Conservation (phyloP, 1,284 basidiomycete genomes). For the Ustilago loliicola region DNA sequence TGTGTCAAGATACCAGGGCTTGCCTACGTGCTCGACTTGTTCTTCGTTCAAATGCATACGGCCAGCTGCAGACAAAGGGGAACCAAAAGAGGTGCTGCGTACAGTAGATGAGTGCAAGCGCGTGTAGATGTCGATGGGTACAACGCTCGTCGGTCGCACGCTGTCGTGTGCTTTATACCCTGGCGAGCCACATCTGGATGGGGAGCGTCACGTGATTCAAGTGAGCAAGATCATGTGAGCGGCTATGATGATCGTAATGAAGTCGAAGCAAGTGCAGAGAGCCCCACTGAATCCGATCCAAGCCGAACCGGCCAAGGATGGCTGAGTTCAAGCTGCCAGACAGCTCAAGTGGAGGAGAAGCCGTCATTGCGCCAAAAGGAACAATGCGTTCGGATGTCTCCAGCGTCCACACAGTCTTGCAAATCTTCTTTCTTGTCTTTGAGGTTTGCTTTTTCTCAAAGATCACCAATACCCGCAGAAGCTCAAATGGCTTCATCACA, state of each 20-base stretch:
- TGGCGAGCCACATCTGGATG: too few species aligned
- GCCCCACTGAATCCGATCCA: background rate
- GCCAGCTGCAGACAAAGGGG: too few species aligned
- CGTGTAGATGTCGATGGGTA: too few species aligned
- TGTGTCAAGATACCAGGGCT: too few species aligned
- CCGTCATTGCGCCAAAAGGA: background rate
- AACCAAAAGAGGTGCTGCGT: too few species aligned
- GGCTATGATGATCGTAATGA: constrained; percentile 1
- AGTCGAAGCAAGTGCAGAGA: background rate
- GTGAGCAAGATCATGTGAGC: background rate
- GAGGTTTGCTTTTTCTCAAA: background rate
- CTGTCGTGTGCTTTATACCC: background rate
- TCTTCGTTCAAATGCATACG: too few species aligned
- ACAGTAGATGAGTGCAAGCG: too few species aligned
- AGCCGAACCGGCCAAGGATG: background rate
- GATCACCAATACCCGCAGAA: background rate
- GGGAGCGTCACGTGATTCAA: too few species aligned
- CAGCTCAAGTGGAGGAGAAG: background rate
- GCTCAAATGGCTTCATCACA: background rate
- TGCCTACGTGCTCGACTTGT: too few species aligned
- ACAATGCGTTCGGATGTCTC: constrained; percentile 1
- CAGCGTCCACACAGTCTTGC: background rate
- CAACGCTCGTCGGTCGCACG: too few species aligned
- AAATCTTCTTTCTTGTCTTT: background rate
- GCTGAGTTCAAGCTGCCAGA: background rate